Evolutionary conservation across 441 rosid genomes (phyloP).

Genomic region (Raphanus hybrid): DNA sequence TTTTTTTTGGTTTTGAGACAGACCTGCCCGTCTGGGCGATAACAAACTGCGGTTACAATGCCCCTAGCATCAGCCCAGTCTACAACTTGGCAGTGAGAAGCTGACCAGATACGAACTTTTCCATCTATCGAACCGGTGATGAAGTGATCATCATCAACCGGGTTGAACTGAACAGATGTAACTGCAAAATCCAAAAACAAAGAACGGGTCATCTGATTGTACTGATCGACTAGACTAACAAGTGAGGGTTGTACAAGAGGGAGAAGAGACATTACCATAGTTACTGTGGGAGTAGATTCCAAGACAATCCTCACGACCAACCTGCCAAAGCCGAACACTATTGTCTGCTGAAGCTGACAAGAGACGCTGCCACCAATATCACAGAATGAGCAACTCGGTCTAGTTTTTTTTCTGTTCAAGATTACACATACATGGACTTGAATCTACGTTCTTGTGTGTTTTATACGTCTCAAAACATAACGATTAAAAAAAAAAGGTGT

Average conservation of each 20-base stretch:
- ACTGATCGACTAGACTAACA: neutral
- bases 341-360: conserved; percentile 48
- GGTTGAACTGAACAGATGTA: conserved; percentile 90
- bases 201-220: neutral
- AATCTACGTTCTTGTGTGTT: conserved; percentile 41
- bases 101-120: conserved; percentile 93
- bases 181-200: conserved; percentile 54
- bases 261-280: conserved; percentile 40
- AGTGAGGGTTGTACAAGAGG: neutral
- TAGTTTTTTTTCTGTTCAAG: conserved; percentile 45
- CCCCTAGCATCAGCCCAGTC: conserved; percentile 83
- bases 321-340: conserved; percentile 48
- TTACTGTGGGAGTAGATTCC: conserved; percentile 43
- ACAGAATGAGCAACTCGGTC: conserved; percentile 47
- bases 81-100: conserved; percentile 67
- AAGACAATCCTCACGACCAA: conserved; percentile 44
- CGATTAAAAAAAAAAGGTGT: neutral
- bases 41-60: conserved; percentile 90
- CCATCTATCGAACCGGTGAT: conserved; percentile 97
- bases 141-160: conserved; percentile 80
- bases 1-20: conserved; percentile 2
- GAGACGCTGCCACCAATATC: conserved; percentile 47
- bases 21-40: conserved; percentile 88
- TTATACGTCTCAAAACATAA: conserved; percentile 36
- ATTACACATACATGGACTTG: conserved; percentile 45